Conservation (phyloP, 2,329 filamentous ascomycete species). For the Botrytis fabae region DNA sequence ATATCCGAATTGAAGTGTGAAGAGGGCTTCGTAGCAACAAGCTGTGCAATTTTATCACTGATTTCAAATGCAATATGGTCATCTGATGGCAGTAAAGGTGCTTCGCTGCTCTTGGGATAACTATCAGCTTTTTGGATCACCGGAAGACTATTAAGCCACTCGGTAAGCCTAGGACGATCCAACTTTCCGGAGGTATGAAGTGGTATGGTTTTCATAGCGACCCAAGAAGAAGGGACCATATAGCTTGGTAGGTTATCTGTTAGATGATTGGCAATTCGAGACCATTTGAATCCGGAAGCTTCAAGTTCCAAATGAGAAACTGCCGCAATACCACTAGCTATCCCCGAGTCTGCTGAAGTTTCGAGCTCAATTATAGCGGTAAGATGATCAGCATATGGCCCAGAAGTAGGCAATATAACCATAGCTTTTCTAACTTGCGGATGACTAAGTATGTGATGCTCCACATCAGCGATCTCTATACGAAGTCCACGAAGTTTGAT, state of each 20-base stretch:
- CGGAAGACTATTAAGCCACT: constrained; percentile 19
- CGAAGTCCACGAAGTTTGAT: constrained; percentile 20
- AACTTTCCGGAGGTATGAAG: constrained; percentile 41
- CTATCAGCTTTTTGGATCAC: neutral
- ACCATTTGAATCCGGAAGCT: neutral
- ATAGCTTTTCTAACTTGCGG: constrained; percentile 18
- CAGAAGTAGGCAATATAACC: constrained; percentile 7
- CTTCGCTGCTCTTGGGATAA: constrained; percentile 1
- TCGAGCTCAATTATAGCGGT: constrained; percentile 11
- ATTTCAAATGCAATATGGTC: constrained; percentile 9
- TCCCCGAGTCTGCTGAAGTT: too few species aligned
- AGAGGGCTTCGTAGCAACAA: neutral
- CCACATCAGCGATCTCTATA: constrained; percentile 19
- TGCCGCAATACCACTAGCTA: neutral
- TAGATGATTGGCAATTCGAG: neutral
- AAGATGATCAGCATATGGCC: constrained; percentile 13
- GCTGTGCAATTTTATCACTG: constrained; percentile 10
- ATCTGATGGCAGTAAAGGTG: constrained; percentile 1
- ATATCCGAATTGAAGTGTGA: constrained; percentile 6
- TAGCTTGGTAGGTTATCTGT: constrained; percentile 36
- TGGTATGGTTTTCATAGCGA: constrained; percentile 39
- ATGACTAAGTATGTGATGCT: constrained; percentile 22
- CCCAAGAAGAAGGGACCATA: constrained; percentile 42
- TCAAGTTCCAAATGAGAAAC: constrained; percentile 9
- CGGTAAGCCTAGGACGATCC: constrained; percentile 42